A percentile compares a stretch with the other conserved stretches of the same genome.
These are phyloP conservation scores for Verticillium nubilum DNA, from an alignment of 2,329 filamentous ascomycete genomes.

Conservation along the genomic window DNA sequence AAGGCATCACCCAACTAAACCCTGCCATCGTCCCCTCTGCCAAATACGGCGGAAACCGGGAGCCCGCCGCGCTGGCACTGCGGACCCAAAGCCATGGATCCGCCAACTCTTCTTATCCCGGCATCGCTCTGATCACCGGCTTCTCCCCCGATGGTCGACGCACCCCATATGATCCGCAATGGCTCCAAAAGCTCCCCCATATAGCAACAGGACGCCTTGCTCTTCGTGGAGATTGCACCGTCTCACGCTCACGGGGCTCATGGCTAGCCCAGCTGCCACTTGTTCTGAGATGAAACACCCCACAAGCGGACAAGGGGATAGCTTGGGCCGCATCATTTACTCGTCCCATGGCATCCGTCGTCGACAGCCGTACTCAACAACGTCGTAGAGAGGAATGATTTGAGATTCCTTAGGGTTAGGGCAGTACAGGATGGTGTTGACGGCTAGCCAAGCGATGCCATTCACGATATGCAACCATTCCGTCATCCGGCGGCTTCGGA, in stretches of 20 bases:
- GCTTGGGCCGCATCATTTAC: neutral
- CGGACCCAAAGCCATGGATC: neutral
- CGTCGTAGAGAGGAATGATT: too few species aligned
- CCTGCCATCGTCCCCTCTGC: neutral
- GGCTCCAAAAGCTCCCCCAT: neutral
- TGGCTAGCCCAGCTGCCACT: neutral
- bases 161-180: constrained; percentile 2
- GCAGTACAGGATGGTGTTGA: neutral
- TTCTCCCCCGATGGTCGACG: constrained; percentile 1
- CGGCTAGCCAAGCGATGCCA: neutral
- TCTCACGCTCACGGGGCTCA: neutral
- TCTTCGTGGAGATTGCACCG: neutral
- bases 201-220: neutral
- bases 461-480: neutral
- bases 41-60: constrained; percentile 3
- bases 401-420: neutral
- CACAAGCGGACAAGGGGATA: neutral
- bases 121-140: constrained; percentile 1
- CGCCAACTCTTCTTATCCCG: neutral
- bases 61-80: neutral
- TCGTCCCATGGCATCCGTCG: neutral
- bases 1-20: neutral
- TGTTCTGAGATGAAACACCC: neutral
- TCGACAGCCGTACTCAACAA: neutral
- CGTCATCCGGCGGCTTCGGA: neutral